These are phyloP conservation scores for Podaxis sp. DNA, from an alignment of 768 basidiomycete species.

Conservation along the genomic window DNA sequence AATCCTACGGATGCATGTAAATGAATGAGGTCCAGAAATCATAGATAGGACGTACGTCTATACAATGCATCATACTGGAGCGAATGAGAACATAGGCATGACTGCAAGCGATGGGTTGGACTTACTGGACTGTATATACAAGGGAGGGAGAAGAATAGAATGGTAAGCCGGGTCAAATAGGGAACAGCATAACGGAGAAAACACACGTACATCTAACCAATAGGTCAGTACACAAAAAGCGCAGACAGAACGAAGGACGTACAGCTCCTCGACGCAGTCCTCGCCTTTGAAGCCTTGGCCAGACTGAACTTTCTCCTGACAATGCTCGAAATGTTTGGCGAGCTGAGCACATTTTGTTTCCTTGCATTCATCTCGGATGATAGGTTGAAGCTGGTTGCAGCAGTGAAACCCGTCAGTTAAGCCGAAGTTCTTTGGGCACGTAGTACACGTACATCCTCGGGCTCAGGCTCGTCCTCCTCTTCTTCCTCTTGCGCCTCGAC, in stretches of 20 bases:
- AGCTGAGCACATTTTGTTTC: conserved; percentile 61
- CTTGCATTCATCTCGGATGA: conserved; percentile 73
- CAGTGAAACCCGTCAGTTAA: background rate
- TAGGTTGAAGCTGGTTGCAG: conserved; percentile 53
- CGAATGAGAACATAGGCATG: conserved; percentile 9
- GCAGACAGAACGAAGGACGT: conserved; percentile 29
- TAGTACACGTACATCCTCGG: conserved; percentile 69
- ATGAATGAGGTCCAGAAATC: background rate
- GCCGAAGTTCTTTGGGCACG: background rate
- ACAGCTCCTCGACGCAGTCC: conserved; percentile 92
- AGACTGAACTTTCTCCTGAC: conserved; percentile 78
- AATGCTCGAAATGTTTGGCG: conserved; percentile 84
- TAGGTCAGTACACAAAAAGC: conserved; percentile 7
- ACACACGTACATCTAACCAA: conserved; percentile 27
- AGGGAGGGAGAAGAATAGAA: background rate
- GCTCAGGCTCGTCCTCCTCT: conserved; percentile 54
- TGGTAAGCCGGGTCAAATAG: background rate
- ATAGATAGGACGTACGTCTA: conserved; percentile 56
- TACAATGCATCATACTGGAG: conserved; percentile 86
- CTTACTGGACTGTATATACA: conserved; percentile 58
- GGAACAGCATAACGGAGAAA: background rate
- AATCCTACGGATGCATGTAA: conserved; percentile 45
- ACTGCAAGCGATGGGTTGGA: conserved; percentile 14
- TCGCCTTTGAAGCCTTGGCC: conserved; percentile 87
- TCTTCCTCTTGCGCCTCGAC: conserved; percentile 28